Evolutionary conservation across 306 rosid species (phyloP).

Genomic region (Ormosia semicastrata): DNA sequence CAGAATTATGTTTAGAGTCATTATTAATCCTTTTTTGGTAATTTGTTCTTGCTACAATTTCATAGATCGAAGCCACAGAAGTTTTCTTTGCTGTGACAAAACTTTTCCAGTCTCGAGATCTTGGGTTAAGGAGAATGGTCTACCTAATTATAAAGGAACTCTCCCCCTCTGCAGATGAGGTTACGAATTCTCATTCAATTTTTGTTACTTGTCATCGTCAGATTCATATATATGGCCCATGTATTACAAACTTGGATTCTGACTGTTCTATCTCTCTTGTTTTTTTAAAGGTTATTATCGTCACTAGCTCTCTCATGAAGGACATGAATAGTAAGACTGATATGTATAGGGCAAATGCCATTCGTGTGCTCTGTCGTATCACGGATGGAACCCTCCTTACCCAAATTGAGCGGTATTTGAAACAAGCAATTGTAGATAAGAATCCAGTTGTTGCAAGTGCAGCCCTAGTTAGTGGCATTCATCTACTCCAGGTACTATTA

Average conservation of each 20-base stretch:
- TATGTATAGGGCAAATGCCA: constrained; percentile 98
- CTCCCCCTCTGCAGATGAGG: constrained; percentile 98
- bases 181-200: constrained; percentile 20
- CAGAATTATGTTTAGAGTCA: constrained; percentile 1
- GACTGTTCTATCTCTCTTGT: constrained; percentile 26
- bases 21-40: constrained; percentile 3
- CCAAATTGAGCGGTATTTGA: constrained; percentile 93
- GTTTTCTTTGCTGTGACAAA: constrained; percentile 97
- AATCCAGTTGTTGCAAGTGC: constrained; percentile 99
- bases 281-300: constrained; percentile 72
- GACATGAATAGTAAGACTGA: constrained; percentile 99
- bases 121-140: constrained; percentile 98
- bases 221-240: neutral
- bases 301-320: constrained; percentile 99
- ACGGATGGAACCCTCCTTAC: constrained; percentile 98
- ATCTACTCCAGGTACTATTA: constrained; percentile 83
- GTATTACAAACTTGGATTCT: constrained; percentile 30
- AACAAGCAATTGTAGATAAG: constrained; percentile 97
- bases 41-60: constrained; percentile 24
- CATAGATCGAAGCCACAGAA: constrained; percentile 94
- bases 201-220: neutral
- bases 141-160: constrained; percentile 93
- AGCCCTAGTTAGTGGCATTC: constrained; percentile 96
- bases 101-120: constrained; percentile 93
- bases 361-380: constrained; percentile 95